phyloP scores from a whole-genome alignment of 768 basidiomycete genomes.

The Tulasnella sp. region DNA sequence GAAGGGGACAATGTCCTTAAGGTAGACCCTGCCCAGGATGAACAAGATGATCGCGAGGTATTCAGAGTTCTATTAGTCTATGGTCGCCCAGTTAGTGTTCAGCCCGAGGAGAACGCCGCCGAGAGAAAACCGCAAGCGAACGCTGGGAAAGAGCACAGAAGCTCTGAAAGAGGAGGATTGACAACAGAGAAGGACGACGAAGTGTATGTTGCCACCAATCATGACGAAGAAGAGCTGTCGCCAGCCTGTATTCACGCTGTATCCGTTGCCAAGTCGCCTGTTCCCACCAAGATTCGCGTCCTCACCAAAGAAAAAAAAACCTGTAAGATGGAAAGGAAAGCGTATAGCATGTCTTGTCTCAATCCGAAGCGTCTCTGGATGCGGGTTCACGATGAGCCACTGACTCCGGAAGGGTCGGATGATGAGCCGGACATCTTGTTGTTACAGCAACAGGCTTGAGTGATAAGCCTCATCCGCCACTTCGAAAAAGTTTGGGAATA shows the following conservation, averaged over 20 bases:
- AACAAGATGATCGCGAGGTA: too few species aligned
- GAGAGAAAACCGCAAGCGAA: neutral
- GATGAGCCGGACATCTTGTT: neutral
- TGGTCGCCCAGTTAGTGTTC: too few species aligned
- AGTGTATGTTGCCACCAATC: neutral
- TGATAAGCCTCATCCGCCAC: neutral
- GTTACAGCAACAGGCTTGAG: neutral
- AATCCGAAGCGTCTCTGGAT: constrained; percentile 9
- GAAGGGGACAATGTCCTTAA: too few species aligned
- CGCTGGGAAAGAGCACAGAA: neutral
- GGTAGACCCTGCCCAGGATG: too few species aligned
- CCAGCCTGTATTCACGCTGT: neutral
- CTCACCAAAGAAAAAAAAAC: neutral
- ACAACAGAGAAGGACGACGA: neutral
- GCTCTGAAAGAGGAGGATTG: neutral
- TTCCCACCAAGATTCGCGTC: neutral
- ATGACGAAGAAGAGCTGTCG: neutral
- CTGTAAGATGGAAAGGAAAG: neutral
- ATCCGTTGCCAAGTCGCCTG: neutral
- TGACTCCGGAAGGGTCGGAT: neutral
- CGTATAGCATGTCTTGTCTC: neutral
- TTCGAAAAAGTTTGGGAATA: neutral
- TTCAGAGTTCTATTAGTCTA: too few species aligned
- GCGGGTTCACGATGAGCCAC: constrained; percentile 3
- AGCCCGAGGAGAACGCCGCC: neutral